Evolutionary conservation across 345 rosid species (phyloP).

Genomic region (Salix arbutifolia): DNA sequence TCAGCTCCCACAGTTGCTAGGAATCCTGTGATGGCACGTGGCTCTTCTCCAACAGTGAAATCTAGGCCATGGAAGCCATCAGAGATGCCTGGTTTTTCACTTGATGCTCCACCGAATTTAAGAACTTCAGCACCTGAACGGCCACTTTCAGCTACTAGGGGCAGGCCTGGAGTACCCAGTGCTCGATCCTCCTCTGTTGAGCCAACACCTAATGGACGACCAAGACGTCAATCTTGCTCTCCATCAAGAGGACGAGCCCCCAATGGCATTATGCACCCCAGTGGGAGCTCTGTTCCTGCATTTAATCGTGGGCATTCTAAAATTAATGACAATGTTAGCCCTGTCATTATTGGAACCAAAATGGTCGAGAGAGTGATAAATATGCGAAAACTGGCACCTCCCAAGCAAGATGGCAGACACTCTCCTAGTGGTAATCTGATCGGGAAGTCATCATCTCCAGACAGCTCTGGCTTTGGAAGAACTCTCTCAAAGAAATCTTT

Average conservation of each 20-base stretch:
- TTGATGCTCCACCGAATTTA: constrained; percentile 93
- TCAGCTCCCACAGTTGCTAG: constrained; percentile 7
- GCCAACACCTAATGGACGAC: constrained; percentile 62
- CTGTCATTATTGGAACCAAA: constrained; percentile 76
- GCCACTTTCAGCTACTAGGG: constrained; percentile 89
- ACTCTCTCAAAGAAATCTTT: constrained; percentile 92
- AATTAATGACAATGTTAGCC: constrained; percentile 72
- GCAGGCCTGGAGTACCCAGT: constrained; percentile 93
- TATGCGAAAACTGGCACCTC: constrained; percentile 87
- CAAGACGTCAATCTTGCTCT: constrained; percentile 88
- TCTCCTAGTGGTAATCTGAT: constrained; percentile 71
- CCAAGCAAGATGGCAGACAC: constrained; percentile 67
- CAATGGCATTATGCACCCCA: constrained; percentile 50
- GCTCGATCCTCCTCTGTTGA: constrained; percentile 84
- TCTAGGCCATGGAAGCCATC: constrained; percentile 96
- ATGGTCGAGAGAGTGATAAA: constrained; percentile 96
- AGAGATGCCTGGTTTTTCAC: constrained; percentile 97
- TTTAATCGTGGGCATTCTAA: constrained; percentile 58
- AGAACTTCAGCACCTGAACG: constrained; percentile 83
- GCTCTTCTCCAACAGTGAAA: constrained; percentile 68
- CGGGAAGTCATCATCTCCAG: constrained; percentile 86
- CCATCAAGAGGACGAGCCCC: constrained; percentile 85
- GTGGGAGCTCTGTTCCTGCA: constrained; percentile 95
- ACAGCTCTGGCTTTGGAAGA: constrained; percentile 88
- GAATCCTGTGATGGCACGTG: constrained; percentile 55